Conservation (phyloP, 306 rosid species). For the Prunus padus region DNA sequence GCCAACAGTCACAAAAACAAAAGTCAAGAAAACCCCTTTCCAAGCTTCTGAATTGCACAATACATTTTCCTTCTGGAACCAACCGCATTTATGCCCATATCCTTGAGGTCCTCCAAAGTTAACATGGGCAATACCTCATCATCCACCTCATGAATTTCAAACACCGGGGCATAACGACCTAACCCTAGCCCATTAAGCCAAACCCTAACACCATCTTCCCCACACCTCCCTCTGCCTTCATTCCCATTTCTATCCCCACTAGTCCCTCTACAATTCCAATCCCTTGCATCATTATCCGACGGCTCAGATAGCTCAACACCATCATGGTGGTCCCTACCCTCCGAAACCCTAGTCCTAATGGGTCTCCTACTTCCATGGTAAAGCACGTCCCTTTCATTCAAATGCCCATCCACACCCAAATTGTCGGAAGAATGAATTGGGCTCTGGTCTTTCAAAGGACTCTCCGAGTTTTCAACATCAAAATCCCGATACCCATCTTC, state of each 20-base stretch:
- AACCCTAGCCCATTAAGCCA: slow-evolving; percentile 92
- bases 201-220: slow-evolving; percentile 83
- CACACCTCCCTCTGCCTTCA: slow-evolving; percentile 53
- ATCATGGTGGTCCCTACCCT: slow-evolving; percentile 54
- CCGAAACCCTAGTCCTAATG: slow-evolving; percentile 64
- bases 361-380: slow-evolving; percentile 55
- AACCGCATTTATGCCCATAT: slow-evolving; percentile 90
- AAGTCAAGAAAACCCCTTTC: slow-evolving; percentile 74
- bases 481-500: slow-evolving; percentile 76
- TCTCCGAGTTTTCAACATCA: slow-evolving; percentile 73
- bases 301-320: slow-evolving; percentile 81
- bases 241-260: slow-evolving; percentile 54
- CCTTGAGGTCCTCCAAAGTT: slow-evolving; percentile 84
- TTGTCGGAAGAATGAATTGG: slow-evolving; percentile 68
- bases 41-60: slow-evolving; percentile 87
- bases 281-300: slow-evolving; percentile 71
- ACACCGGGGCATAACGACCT: slow-evolving; percentile 86
- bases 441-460: slow-evolving; percentile 71
- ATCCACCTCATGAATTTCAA: slow-evolving; percentile 93
- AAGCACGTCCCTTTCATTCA: slow-evolving; percentile 50
- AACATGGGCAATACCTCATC: slow-evolving; percentile 91
- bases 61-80: slow-evolving; percentile 88
- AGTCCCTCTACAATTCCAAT: slow-evolving; percentile 54
- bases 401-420: slow-evolving; percentile 69
- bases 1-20: slow-evolving; percentile 21